phyloP scores from a whole-genome alignment of 1,139 yeast species.

The Candida sojae region DNA sequence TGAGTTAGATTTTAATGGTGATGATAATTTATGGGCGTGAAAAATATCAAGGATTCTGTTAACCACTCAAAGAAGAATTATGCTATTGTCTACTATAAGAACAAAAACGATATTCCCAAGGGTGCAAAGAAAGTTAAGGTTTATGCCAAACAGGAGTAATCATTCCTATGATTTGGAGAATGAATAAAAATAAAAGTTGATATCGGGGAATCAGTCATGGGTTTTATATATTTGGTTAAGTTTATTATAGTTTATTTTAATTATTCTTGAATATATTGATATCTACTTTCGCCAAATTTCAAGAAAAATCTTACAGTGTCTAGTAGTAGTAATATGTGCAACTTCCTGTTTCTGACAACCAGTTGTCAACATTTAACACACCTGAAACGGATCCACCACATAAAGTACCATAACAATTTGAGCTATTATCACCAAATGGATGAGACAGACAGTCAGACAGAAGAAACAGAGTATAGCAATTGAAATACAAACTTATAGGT shows the following conservation, averaged over 20 bases:
- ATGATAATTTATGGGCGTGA: constrained; percentile 36
- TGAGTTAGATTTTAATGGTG: constrained; percentile 28
- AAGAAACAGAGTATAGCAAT: too few species aligned
- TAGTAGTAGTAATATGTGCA: too few species aligned
- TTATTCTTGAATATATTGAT: background rate
- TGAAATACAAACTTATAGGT: too few species aligned
- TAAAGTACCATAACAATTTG: too few species aligned
- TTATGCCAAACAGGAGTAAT: constrained; percentile 1
- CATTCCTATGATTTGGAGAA: background rate
- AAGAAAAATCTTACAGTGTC: too few species aligned
- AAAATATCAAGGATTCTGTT: constrained; percentile 44
- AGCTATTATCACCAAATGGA: too few species aligned
- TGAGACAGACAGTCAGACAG: too few species aligned
- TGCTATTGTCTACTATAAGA: constrained; percentile 20
- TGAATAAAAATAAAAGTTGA: background rate
- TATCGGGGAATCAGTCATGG: background rate
- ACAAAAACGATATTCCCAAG: constrained; percentile 12
- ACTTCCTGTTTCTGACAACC: too few species aligned
- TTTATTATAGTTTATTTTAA: background rate
- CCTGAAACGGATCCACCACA: too few species aligned
- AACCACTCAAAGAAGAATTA: constrained; percentile 27
- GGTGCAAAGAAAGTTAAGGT: constrained; percentile 14
- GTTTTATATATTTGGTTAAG: background rate
- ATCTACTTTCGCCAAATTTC: background rate
- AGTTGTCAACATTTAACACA: too few species aligned